Evolutionary conservation across 306 rosid genomes (phyloP).

Genomic region (Hippophae tibetana): DNA sequence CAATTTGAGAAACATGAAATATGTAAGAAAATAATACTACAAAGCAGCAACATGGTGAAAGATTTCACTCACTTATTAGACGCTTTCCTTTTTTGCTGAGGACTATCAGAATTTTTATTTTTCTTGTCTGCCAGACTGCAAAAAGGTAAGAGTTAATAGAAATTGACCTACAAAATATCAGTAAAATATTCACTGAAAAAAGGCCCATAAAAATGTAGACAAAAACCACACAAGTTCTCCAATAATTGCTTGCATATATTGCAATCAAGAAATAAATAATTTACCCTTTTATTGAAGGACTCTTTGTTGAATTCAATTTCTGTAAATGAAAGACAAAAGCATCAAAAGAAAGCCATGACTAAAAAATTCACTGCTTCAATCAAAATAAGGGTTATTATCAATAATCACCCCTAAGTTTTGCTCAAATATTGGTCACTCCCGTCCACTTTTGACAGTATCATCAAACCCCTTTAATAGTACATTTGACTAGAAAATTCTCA

Average conservation of each 20-base stretch:
- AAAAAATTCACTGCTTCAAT: slow-evolving; percentile 3
- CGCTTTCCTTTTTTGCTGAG: slow-evolving; percentile 29
- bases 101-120: slow-evolving; percentile 30
- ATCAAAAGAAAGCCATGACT: slow-evolving; percentile 26
- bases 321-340: slow-evolving; percentile 27
- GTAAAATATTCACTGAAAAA: too few relatives aligned
- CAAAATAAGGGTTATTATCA: slow-evolving; percentile 12
- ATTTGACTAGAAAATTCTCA: too few relatives aligned
- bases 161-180: not conserved
- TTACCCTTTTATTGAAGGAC: slow-evolving; percentile 26
- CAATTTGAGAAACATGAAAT: slow-evolving; percentile 14
- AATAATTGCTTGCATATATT: not conserved
- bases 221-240: not conserved
- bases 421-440: too few relatives aligned
- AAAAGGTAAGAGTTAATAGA: slow-evolving; percentile 20
- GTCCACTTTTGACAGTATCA: too few relatives aligned
- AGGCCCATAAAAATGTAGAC: too few relatives aligned
- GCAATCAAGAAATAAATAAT: too few relatives aligned
- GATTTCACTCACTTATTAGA: slow-evolving; percentile 47
- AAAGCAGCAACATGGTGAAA: slow-evolving; percentile 14
- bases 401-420: too few relatives aligned
- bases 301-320: slow-evolving; percentile 54
- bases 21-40: slow-evolving; percentile 4
- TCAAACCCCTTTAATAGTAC: too few relatives aligned
- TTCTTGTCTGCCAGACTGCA: slow-evolving; percentile 50